phyloP scores from a whole-genome alignment of 2,329 filamentous ascomycete genomes.

The Teratosphaeriaceae sp. region DNA sequence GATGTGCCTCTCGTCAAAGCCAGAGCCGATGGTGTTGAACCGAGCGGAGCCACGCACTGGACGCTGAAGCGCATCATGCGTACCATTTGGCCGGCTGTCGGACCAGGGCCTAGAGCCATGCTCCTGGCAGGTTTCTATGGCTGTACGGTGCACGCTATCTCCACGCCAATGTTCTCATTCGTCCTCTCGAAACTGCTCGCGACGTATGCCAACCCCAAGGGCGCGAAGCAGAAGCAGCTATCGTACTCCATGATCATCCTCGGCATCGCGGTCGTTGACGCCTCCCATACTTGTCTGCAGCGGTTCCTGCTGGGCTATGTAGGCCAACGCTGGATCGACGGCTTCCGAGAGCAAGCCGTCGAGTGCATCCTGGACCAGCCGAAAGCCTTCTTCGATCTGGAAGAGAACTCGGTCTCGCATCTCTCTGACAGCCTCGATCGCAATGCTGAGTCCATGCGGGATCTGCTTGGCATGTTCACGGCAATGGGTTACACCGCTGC shows the following conservation, averaged over 20 bases:
- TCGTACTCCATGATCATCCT: conserved; percentile 67
- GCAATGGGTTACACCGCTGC: conserved; percentile 61
- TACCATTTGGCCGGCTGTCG: conserved; percentile 65
- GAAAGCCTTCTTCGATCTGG: conserved; percentile 67
- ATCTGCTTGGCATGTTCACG: conserved; percentile 70
- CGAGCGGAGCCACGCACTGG: background rate
- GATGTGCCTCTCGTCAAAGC: background rate
- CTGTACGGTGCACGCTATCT: conserved; percentile 57
- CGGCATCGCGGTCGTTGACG: conserved; percentile 61
- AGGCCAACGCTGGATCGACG: conserved; percentile 71
- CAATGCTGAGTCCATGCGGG: conserved; percentile 81
- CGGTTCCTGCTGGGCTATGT: conserved; percentile 66
- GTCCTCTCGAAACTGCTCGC: conserved; percentile 65
- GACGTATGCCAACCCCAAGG: conserved; percentile 55
- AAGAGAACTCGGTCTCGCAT: conserved; percentile 55
- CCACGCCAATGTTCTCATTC: conserved; percentile 69
- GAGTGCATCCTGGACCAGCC: conserved; percentile 67
- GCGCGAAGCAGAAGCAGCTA: conserved; percentile 46
- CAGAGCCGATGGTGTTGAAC: background rate
- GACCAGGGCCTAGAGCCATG: conserved; percentile 43
- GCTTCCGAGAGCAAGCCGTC: conserved; percentile 61
- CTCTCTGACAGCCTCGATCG: conserved; percentile 70
- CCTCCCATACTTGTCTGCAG: conserved; percentile 55
- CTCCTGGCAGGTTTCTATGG: conserved; percentile 56
- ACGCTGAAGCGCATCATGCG: conserved; percentile 14